phyloP scores from a whole-genome alignment of 352 stramenopile genomes.

The Globisporangium spiculum region DNA sequence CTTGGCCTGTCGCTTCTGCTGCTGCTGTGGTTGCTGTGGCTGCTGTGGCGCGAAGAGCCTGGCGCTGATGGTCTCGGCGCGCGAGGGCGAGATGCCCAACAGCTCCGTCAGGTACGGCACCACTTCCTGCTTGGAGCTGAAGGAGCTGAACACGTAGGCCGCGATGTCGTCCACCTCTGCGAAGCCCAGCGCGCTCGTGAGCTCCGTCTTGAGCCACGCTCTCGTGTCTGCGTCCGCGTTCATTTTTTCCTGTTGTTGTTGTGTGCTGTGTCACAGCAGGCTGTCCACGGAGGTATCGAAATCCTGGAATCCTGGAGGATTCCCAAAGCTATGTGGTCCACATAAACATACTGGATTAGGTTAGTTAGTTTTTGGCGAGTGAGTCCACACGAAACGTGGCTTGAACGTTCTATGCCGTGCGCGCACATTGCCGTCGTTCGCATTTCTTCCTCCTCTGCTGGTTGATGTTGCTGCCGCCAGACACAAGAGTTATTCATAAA shows the following conservation, averaged over 20 bases:
- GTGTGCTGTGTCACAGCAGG: neutral
- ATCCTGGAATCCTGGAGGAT: neutral
- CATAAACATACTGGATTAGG: neutral
- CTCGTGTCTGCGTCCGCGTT: conserved; percentile 32
- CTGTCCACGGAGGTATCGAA: neutral
- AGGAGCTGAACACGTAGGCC: conserved; percentile 44
- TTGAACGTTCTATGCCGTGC: neutral
- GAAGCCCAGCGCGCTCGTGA: conserved; percentile 63
- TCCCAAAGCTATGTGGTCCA: neutral
- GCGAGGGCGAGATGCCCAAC: conserved; percentile 44
- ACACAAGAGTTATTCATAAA: too few species aligned
- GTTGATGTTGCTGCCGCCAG: too few species aligned
- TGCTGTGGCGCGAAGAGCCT: conserved; percentile 35
- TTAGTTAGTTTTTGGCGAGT: neutral
- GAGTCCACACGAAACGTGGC: neutral
- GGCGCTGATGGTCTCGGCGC: conserved; percentile 45
- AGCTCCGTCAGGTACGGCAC: conserved; percentile 66
- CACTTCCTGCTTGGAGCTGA: conserved; percentile 44
- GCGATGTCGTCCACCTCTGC: conserved; percentile 70
- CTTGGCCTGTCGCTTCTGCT: conserved; percentile 3
- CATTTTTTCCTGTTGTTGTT: conserved; percentile 4
- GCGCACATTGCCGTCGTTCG: too few species aligned
- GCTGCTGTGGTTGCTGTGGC: neutral
- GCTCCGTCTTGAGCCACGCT: conserved; percentile 56
- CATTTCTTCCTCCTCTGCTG: neutral